phyloP scores from a whole-genome alignment of 768 basidiomycete species.

The Myochromella boudieri region DNA sequence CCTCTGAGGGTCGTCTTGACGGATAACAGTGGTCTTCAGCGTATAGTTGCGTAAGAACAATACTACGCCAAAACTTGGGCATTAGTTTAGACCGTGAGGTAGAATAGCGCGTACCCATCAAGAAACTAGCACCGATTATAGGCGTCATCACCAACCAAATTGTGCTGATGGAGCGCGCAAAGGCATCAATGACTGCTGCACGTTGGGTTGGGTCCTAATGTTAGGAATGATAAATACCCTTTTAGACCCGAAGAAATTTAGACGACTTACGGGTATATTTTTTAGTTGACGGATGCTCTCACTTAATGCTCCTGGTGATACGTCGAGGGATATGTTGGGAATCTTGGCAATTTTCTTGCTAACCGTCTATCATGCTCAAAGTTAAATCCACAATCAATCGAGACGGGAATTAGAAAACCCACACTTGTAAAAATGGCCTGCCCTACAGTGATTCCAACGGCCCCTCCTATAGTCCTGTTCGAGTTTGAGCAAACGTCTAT shows the following conservation, averaged over 20 bases:
- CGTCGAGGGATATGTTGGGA: slow-evolving; percentile 36
- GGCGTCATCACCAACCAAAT: slow-evolving; percentile 71
- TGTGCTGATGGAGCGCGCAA: slow-evolving; percentile 55
- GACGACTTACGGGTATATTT: slow-evolving; percentile 38
- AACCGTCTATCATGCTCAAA: slow-evolving; percentile 27
- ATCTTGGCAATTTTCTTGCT: slow-evolving; percentile 36
- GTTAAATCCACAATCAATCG: slow-evolving; percentile 1
- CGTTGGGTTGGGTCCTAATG: slow-evolving; percentile 51
- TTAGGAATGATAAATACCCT: background rate
- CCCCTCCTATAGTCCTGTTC: slow-evolving; percentile 71
- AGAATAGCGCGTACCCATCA: slow-evolving; percentile 44
- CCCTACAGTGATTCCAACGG: slow-evolving; percentile 71
- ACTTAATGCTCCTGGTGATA: slow-evolving; percentile 41
- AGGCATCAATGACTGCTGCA: slow-evolving; percentile 55
- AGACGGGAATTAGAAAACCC: too few species aligned
- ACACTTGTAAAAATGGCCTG: slow-evolving; percentile 69
- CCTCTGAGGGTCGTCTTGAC: slow-evolving; percentile 35
- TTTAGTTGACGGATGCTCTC: slow-evolving; percentile 45
- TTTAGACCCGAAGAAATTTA: background rate
- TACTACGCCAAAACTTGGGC: slow-evolving; percentile 38
- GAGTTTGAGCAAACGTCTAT: slow-evolving; percentile 5
- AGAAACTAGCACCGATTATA: slow-evolving; percentile 49
- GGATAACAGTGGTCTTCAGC: slow-evolving; percentile 49
- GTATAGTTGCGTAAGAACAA: slow-evolving; percentile 61
- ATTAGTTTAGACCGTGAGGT: too few species aligned